Conservation (phyloP, 2,329 filamentous ascomycete genomes). For the Xylaria sp. region DNA sequence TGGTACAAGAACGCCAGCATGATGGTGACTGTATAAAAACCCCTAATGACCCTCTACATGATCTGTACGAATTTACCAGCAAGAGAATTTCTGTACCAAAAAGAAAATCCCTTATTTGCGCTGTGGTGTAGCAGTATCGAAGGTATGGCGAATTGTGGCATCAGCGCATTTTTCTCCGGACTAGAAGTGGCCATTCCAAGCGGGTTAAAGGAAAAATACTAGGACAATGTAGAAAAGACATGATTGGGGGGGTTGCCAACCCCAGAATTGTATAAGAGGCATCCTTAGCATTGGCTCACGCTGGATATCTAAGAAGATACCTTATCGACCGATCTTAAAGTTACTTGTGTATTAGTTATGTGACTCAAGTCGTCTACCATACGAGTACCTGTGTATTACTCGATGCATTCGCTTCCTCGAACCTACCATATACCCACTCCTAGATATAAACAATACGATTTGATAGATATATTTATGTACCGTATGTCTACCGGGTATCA, state of each 20-base stretch:
- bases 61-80: neutral
- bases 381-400: neutral
- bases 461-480: too few relatives aligned
- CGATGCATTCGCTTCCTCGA: neutral
- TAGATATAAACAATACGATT: too few relatives aligned
- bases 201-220: neutral
- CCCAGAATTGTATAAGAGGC: neutral
- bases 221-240: neutral
- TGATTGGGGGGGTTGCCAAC: neutral
- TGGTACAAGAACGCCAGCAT: constrained; percentile 98
- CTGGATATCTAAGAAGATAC: neutral
- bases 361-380: neutral
- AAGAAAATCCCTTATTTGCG: neutral
- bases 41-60: neutral
- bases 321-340: neutral
- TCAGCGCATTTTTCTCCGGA: neutral
- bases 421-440: neutral
- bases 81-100: neutral
- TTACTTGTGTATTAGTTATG: neutral
- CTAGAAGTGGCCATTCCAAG: neutral
- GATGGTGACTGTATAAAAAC: constrained; percentile 63
- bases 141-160: neutral
- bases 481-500: neutral
- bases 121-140: neutral
- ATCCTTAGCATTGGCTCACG: neutral